Base-by-base conservation (phyloP, 805 yeast genomes). In the Scheffersomyces lignosus region DNA sequence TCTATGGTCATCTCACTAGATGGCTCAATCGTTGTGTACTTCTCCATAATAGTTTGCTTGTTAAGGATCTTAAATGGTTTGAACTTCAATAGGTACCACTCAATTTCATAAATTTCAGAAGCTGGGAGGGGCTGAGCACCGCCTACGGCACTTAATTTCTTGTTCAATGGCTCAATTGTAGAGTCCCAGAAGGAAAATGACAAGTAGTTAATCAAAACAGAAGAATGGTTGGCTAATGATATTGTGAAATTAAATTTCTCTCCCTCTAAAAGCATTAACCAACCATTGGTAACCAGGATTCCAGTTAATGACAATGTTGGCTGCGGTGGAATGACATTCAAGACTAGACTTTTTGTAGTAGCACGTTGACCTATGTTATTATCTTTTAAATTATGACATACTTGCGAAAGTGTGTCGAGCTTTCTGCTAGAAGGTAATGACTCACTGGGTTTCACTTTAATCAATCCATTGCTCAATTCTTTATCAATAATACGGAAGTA, bases 231-330 rank as follows among this genome's bases (percentile, higher is more conserved):
- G 32, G 73, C 70, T 22, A 88, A 58, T 1, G 60, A 55, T 4
- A 87, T 56, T 1, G 70, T 62, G 41, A 85, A 77, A 1, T 54
- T 44, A 34, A 68, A 70, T 27, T 67, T 63, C 48, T 88, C 93
- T 6, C 96, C 96, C 52, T 87, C 95, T 9, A 88, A 59, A 12
- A 87, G 59, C 87, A 87, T 83, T 3, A 83, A 50, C 80, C 87
- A 81, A 3, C 79, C 78, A 47, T 80, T 81, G 15, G 75, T 71
- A 10, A 82, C 68, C 48, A 78, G 73, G 5, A 75, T 61, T 28
- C 74, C 70, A 1, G 75, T 60, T 10, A 82, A 51, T 2, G 77
- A 69, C 22, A 87, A 59, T 4, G 72, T 59, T 1, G 96, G 96
- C 48, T 87, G 89, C 0, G 68, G 57, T 27, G 70, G 62, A 6